A percentile compares a stretch with the other conserved stretches of the same genome.
phyloP scores from a whole-genome alignment of 1,284 basidiomycete genomes.

The Microbotryum violaceum region DNA sequence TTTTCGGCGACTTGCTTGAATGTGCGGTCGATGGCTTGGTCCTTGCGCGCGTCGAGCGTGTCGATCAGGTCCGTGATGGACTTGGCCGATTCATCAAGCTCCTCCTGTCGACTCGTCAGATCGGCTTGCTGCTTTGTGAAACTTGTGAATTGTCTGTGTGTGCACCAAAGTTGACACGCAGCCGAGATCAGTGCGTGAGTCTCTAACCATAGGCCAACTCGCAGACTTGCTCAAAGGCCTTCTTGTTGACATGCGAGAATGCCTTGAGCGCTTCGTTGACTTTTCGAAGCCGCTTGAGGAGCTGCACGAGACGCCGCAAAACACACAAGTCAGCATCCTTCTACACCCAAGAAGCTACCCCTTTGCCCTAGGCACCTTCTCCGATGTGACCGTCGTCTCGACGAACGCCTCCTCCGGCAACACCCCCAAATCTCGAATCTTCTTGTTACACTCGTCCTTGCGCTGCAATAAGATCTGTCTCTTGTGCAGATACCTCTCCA shows the following conservation, averaged over 20 bases:
- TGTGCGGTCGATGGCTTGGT: constrained; percentile 95
- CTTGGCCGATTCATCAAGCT: constrained; percentile 76
- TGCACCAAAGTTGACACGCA: neutral
- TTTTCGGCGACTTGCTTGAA: constrained; percentile 97
- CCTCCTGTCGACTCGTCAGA: constrained; percentile 72
- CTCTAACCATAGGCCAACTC: neutral
- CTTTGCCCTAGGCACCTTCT: constrained; percentile 45
- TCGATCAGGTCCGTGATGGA: constrained; percentile 94
- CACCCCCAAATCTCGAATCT: constrained; percentile 91
- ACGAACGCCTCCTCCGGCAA: constrained; percentile 95
- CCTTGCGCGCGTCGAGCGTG: constrained; percentile 91
- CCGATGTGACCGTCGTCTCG: constrained; percentile 66
- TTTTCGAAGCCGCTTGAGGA: constrained; percentile 80
- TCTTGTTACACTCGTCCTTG: constrained; percentile 86
- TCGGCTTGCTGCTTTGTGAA: constrained; percentile 97
- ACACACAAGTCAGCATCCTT: too few species aligned
- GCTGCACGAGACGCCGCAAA: constrained; percentile 45
- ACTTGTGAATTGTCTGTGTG: constrained; percentile 68
- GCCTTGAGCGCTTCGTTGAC: constrained; percentile 90
- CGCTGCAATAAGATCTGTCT: constrained; percentile 71
- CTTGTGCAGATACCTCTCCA: constrained; percentile 88
- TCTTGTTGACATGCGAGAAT: constrained; percentile 98
- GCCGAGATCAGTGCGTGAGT: neutral
- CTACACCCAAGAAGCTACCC: too few species aligned
- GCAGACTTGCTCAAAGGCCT: constrained; percentile 67